phyloP scores from a whole-genome alignment of 352 stramenopile species.

The Saprolegnia diclina region DNA sequence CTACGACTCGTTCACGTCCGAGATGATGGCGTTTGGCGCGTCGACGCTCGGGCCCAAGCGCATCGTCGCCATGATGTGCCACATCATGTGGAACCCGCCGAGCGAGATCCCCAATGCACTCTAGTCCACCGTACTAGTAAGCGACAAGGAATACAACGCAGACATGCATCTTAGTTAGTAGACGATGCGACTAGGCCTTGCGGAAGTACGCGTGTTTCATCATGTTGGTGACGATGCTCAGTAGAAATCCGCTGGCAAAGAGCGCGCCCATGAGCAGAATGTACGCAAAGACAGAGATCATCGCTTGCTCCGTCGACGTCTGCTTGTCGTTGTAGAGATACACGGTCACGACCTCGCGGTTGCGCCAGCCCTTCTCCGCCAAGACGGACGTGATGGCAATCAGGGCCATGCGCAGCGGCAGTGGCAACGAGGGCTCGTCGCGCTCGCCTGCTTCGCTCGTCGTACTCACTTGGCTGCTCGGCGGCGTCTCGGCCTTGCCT shows the following conservation, averaged over 20 bases:
- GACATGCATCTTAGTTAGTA: too few species aligned
- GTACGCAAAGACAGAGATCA: conserved; percentile 76
- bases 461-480: not conserved
- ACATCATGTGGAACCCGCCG: conserved; percentile 4
- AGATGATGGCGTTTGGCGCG: not conserved
- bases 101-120: not conserved
- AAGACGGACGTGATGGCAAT: conserved; percentile 62
- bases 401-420: conserved; percentile 51
- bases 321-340: conserved; percentile 61
- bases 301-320: conserved; percentile 43
- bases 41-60: conserved; percentile 6
- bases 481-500: not conserved
- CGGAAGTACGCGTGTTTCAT: conserved; percentile 7
- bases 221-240: conserved; percentile 34
- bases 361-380: conserved; percentile 76
- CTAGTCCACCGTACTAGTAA: too few species aligned
- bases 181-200: not conserved
- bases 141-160: too few species aligned
- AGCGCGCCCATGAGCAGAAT: conserved; percentile 69
- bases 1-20: conserved; percentile 12
- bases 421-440: conserved; percentile 28
- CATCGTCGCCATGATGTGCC: not conserved
- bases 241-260: conserved; percentile 59
- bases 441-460: not conserved
- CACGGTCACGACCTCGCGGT: conserved; percentile 54